Evolutionary conservation across 164 flowering plant genomes (phyloP).

Genomic region (Warburgia ugandensis): DNA sequence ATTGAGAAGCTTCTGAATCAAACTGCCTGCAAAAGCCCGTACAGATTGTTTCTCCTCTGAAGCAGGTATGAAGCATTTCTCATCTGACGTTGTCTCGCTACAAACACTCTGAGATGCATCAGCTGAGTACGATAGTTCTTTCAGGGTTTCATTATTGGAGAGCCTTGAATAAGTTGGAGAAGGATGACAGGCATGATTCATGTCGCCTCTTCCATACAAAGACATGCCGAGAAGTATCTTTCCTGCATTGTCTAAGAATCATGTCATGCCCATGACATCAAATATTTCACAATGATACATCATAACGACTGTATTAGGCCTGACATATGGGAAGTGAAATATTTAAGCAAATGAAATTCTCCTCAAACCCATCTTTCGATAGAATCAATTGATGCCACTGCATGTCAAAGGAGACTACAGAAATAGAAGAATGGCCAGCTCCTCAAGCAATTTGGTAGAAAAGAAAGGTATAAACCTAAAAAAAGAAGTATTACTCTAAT

Average conservation of each 20-base stretch:
- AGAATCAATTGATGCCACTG: background rate
- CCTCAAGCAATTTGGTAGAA: background rate
- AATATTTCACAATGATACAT: background rate
- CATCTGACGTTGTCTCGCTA: slow-evolving; percentile 21
- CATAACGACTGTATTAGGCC: background rate
- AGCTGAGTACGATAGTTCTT: slow-evolving; percentile 19
- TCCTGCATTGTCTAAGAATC: slow-evolving; percentile 34
- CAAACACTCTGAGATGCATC: slow-evolving; percentile 14
- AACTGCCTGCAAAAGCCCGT: slow-evolving; percentile 35
- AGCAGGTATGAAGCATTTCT: slow-evolving; percentile 1
- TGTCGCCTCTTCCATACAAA: slow-evolving; percentile 42
- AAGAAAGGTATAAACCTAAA: no score
- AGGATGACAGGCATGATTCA: slow-evolving; percentile 4
- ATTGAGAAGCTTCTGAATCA: slow-evolving; percentile 45
- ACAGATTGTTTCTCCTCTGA: slow-evolving; percentile 45
- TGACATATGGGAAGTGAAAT: background rate
- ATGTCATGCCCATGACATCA: background rate
- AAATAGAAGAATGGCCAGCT: background rate
- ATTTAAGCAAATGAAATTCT: background rate
- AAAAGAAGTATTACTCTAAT: no score
- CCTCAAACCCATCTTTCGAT: background rate
- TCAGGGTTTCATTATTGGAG: slow-evolving; percentile 7
- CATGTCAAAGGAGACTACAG: background rate
- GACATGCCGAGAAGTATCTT: slow-evolving; percentile 59
- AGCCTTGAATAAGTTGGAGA: slow-evolving; percentile 12